phyloP scores from a whole-genome alignment of 805 yeast species.

The Ogataea ganodermae region DNA sequence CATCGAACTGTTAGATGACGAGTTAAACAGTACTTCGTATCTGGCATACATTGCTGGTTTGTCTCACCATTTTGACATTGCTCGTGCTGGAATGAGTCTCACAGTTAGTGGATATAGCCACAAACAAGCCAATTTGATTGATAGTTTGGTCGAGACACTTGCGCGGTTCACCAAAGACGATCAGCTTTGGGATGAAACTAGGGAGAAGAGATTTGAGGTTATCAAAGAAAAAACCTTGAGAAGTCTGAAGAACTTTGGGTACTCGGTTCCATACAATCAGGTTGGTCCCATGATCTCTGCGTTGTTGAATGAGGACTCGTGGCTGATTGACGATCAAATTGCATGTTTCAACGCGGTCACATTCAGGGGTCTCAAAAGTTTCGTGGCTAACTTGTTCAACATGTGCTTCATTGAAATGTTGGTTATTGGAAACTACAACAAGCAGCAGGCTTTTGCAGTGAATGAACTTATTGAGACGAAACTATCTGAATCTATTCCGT shows the following conservation, averaged over 20 bases:
- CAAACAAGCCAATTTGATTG: conserved; percentile 65
- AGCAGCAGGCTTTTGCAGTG: conserved; percentile 54
- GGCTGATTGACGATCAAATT: conserved; percentile 63
- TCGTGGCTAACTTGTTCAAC: conserved; percentile 52
- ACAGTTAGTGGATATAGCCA: conserved; percentile 81
- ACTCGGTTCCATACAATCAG: conserved; percentile 76
- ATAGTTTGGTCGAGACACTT: conserved; percentile 58
- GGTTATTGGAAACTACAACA: conserved; percentile 70
- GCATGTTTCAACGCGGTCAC: conserved; percentile 50
- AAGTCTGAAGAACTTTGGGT: conserved; percentile 68
- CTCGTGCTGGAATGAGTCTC: conserved; percentile 71
- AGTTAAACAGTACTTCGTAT: conserved; percentile 72
- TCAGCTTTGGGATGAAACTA: conserved; percentile 35
- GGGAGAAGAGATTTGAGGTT: conserved; percentile 61
- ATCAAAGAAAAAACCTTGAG: conserved; percentile 64
- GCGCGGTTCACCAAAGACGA: conserved; percentile 41
- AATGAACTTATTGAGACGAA: conserved; percentile 43
- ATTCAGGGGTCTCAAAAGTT: conserved; percentile 41
- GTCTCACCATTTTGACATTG: conserved; percentile 53
- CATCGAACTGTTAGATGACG: conserved; percentile 73
- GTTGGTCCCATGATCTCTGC: conserved; percentile 62
- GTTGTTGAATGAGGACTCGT: conserved; percentile 71
- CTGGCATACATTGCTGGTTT: conserved; percentile 85
- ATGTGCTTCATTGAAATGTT: conserved; percentile 72
- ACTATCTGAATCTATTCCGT: conserved; percentile 38